Conservation (phyloP, 2,329 filamentous ascomycete genomes). For the Meredithiella fracta region DNA sequence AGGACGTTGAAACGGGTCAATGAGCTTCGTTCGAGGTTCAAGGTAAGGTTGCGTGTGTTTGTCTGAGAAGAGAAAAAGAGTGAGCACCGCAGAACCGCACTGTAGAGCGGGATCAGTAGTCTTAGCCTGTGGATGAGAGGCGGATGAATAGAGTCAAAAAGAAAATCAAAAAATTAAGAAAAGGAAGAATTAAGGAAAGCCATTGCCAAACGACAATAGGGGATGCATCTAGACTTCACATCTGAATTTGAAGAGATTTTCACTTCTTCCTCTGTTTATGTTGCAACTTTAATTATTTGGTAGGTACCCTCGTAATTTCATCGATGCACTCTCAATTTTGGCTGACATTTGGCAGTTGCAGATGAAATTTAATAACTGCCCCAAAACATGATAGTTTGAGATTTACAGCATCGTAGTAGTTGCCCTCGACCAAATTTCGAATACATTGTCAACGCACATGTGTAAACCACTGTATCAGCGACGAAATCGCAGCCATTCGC, state of each 20-base stretch:
- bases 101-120: neutral
- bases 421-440: neutral
- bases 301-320: neutral
- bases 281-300: too few species aligned
- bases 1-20: neutral
- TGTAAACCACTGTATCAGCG: too few species aligned
- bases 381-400: neutral
- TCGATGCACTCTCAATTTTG: neutral
- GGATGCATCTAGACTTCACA: too few species aligned
- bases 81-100: neutral
- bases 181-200: neutral
- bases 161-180: neutral
- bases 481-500: too few species aligned
- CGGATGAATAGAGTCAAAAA: neutral
- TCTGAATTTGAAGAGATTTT: too few species aligned
- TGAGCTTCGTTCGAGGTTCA: neutral
- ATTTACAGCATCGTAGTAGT: neutral
- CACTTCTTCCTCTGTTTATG: too few species aligned
- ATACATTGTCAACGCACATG: too few species aligned
- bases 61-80: neutral
- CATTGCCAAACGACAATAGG: neutral
- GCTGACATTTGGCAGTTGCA: neutral
- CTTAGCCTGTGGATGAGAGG: neutral
- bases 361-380: neutral
- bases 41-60: neutral